A percentile compares a stretch with the other conserved stretches of the same genome.
Evolutionary conservation across 257 asterid species (phyloP).

Genomic region (Solanum ossicruentum): DNA sequence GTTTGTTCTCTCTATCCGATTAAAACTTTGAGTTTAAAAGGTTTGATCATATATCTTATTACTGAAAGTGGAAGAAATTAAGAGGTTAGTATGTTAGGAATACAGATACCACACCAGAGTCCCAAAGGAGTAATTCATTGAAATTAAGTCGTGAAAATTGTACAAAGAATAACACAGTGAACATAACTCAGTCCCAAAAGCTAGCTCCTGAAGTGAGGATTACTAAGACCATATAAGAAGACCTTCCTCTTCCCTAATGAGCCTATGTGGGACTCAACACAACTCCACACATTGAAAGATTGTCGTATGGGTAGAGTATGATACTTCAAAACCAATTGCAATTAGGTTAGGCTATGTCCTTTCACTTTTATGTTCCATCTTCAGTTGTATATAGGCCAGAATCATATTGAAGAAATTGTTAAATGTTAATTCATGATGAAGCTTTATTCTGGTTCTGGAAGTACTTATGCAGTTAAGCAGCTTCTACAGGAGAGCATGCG

Average conservation of each 20-base stretch:
- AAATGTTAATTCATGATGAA: background rate
- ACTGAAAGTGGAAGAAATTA: background rate
- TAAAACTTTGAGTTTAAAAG: background rate
- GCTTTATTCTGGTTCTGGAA: background rate
- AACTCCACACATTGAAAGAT: background rate
- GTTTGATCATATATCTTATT: background rate
- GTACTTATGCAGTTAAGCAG: background rate
- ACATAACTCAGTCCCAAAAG: background rate
- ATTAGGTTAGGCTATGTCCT: background rate
- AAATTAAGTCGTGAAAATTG: background rate
- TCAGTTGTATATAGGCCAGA: background rate
- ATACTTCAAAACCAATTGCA: background rate
- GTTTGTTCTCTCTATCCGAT: background rate
- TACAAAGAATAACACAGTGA: background rate
- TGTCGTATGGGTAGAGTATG: background rate
- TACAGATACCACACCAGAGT: background rate
- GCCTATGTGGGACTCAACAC: background rate
- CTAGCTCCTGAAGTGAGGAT: background rate
- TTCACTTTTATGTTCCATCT: background rate
- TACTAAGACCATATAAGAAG: background rate
- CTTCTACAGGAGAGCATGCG: background rate
- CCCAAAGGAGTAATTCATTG: background rate
- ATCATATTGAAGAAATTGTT: background rate
- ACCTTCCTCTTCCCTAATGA: background rate
- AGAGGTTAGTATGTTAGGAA: background rate